phyloP scores from a whole-genome alignment of 2,329 filamentous ascomycete genomes.

The Aureobasidium sp. region DNA sequence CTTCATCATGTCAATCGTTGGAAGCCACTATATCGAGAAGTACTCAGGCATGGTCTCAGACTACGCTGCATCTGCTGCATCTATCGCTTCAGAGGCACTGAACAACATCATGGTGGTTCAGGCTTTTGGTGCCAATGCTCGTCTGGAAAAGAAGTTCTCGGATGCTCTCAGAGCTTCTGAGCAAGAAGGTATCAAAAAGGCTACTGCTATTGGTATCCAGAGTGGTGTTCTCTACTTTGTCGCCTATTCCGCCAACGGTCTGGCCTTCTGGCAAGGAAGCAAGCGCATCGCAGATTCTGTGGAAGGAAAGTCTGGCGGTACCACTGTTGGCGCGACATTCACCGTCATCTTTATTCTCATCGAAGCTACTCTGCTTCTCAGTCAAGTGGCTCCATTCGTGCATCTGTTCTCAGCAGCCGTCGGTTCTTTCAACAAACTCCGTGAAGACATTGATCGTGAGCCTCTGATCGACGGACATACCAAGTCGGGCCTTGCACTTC shows the following conservation, averaged over 20 bases:
- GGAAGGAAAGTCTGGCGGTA: conserved; percentile 23
- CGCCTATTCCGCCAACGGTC: conserved; percentile 57
- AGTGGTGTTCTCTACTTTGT: conserved; percentile 59
- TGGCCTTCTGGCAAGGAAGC: conserved; percentile 62
- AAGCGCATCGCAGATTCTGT: conserved; percentile 42
- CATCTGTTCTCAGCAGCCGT: conserved; percentile 43
- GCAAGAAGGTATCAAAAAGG: conserved; percentile 50
- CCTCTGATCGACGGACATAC: conserved; percentile 33
- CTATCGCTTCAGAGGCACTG: conserved; percentile 55
- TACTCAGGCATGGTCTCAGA: conserved; percentile 44
- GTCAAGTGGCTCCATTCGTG: conserved; percentile 39
- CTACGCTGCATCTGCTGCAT: conserved; percentile 49
- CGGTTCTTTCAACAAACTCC: conserved; percentile 51
- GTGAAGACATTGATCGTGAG: conserved; percentile 47
- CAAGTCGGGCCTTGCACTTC: conserved; percentile 22
- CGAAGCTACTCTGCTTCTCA: conserved; percentile 42
- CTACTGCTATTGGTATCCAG: conserved; percentile 48
- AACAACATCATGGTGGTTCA: conserved; percentile 55
- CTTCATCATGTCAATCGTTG: conserved; percentile 49
- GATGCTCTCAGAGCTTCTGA: conserved; percentile 43
- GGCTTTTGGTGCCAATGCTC: conserved; percentile 51
- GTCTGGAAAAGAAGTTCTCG: conserved; percentile 53
- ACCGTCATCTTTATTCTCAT: conserved; percentile 49
- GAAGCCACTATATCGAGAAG: conserved; percentile 47
- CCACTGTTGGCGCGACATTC: conserved; percentile 41